Percentiles rank a stretch among this genome's conserved stretches.
Conservation (phyloP, 306 rosid genomes). For the Trichosanthes truncata region DNA sequence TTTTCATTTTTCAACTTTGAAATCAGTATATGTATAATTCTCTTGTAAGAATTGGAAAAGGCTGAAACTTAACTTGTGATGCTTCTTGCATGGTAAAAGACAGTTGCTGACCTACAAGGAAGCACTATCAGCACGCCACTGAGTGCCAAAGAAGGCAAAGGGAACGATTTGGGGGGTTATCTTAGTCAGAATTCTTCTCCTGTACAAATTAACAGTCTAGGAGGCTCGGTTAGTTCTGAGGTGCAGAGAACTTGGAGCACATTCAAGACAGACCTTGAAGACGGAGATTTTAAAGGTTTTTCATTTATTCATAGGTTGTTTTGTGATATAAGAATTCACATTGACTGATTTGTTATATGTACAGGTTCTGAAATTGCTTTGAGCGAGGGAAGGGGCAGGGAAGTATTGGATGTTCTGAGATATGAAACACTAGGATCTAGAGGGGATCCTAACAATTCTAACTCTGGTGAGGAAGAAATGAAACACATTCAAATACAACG, state of each 20-base stretch:
- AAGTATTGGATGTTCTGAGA: constrained; percentile 20
- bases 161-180: constrained; percentile 22
- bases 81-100: constrained; percentile 49
- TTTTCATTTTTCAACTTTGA: neutral
- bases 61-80: constrained; percentile 32
- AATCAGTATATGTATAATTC: neutral
- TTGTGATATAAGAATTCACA: neutral
- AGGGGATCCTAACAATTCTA: constrained; percentile 21
- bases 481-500: constrained; percentile 28
- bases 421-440: constrained; percentile 19
- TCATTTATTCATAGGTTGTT: neutral
- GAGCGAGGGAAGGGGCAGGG: constrained; percentile 19
- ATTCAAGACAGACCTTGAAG: constrained; percentile 44
- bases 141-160: constrained; percentile 17
- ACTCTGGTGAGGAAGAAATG: constrained; percentile 21
- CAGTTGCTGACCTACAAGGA: constrained; percentile 30
- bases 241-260: constrained; percentile 60
- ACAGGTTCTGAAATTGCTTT: constrained; percentile 56
- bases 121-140: constrained; percentile 28
- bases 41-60: neutral
- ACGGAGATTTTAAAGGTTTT: constrained; percentile 55
- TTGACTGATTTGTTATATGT: constrained; percentile 18
- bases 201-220: constrained; percentile 22
- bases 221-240: constrained; percentile 33
- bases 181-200: constrained; percentile 25